A percentile compares a stretch with the other conserved stretches of the same genome.
These are phyloP conservation scores for Grammothele lineata DNA, from an alignment of 768 basidiomycete species.

Conservation along the genomic window DNA sequence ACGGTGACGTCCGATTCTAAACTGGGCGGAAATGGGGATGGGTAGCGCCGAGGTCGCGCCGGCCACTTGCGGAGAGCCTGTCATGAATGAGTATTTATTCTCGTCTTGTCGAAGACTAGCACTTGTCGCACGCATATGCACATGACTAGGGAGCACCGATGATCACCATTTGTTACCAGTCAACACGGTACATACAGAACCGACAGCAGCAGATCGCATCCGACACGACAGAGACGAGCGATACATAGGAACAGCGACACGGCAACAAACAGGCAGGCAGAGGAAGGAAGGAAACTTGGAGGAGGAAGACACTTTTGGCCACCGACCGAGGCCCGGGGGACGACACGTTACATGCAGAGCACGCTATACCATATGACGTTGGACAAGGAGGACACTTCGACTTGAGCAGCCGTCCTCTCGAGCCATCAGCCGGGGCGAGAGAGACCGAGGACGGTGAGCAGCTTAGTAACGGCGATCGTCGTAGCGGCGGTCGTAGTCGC, in stretches of 20 bases:
- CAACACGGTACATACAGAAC: not conserved
- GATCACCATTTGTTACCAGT: not conserved
- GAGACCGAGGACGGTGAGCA: too few relatives aligned
- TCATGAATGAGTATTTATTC: too few relatives aligned
- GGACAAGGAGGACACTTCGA: not conserved
- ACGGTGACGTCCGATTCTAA: slow-evolving; percentile 46
- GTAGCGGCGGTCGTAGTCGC: slow-evolving; percentile 34
- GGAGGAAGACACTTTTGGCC: slow-evolving; percentile 1
- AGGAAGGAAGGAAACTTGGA: slow-evolving; percentile 1
- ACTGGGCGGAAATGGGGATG: slow-evolving; percentile 63
- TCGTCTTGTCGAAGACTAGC: not conserved
- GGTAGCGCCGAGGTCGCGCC: slow-evolving; percentile 33
- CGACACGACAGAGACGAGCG: not conserved
- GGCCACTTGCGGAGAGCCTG: not conserved
- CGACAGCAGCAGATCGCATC: not conserved
- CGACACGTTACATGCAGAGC: not conserved
- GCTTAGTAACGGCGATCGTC: slow-evolving; percentile 40
- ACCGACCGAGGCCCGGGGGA: not conserved
- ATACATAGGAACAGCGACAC: not conserved
- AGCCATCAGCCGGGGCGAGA: not conserved
- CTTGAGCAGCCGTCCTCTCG: not conserved
- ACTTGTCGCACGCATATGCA: not conserved
- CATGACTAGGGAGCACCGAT: too few relatives aligned
- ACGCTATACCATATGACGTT: not conserved
- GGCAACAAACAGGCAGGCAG: not conserved